Evolutionary conservation across 805 yeast species (phyloP), one percentile per base, ranked within the genome.

Genomic region (Metschnikowia shivogae): DNA sequence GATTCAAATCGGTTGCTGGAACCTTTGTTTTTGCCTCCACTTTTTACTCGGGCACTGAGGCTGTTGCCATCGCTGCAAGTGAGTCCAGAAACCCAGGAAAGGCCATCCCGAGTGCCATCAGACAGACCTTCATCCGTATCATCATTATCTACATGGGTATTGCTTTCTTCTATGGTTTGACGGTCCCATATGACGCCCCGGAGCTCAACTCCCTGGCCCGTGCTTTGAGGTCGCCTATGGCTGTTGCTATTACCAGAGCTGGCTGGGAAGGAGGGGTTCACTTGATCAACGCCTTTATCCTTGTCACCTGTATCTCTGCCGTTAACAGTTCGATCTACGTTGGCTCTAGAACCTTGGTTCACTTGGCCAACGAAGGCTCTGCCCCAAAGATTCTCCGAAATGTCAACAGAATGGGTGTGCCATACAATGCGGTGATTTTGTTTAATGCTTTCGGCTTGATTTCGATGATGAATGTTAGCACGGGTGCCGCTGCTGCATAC

Each of bases 251-350:
- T 30, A 53, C 47, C 10, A 55, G 69, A 41, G 74, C 74, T 11
- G 74, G 74, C 17, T 70, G 74, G 74, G 48, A 43, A 4, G 66
- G 65, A 12, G 74, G 73, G 22, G 69, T 76, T 7, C 77, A 82
- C 55, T 69, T 81, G 49, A 68, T 81, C 52, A 81, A 81, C 50
- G 80, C 88, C 0, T 76, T 85, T 55, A 76, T 84, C 49, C 64
- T 82, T 46, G 58, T 82, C 11, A 81, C 85, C 2, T 78, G 86
- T 55, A 61, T 85, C 35, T 80, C 86, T 28, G 86, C 90, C 5
- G 78, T 83, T 56, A 84, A 84, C 64, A 74, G 85, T 34, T 77
- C 85, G 30, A 78, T 84, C 42, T 84, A 79, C 61, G 74, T 84
- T 60, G 87, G 86, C 9, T 78, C 87, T 3, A 71, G 90, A 60